Percentiles rank a stretch among this genome's conserved stretches.
Evolutionary conservation across 2,329 filamentous ascomycete genomes (phyloP).

Genomic region (Sclerotinia sclerotiorum): DNA sequence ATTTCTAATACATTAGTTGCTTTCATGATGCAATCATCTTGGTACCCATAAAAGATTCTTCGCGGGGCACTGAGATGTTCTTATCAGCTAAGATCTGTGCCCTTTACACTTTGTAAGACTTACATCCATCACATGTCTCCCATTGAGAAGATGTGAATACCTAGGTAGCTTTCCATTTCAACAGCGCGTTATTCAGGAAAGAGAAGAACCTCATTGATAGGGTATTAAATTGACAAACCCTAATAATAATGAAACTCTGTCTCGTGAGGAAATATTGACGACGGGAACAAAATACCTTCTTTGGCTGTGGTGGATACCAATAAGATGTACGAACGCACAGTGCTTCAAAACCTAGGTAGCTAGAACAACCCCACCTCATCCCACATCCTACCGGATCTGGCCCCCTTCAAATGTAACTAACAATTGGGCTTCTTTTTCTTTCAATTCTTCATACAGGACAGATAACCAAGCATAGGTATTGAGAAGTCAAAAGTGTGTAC

Average conservation of each 20-base stretch:
- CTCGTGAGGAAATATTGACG: neutral
- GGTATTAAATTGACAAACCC: neutral
- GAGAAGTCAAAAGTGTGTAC: neutral
- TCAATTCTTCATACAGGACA: neutral
- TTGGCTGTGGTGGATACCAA: neutral
- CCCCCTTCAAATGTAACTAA: neutral
- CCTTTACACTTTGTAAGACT: too few species aligned
- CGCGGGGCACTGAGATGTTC: neutral
- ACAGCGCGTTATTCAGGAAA: neutral
- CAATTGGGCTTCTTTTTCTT: neutral
- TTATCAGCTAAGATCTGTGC: neutral
- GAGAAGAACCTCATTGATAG: neutral
- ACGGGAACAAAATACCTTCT: constrained; percentile 3
- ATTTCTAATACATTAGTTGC: neutral
- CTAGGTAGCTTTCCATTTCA: too few species aligned
- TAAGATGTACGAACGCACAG: constrained; percentile 4
- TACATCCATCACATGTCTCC: too few species aligned
- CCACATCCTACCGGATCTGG: constrained; percentile 6
- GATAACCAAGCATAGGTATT: neutral
- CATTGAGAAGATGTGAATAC: too few species aligned
- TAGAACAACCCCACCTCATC: constrained; percentile 7
- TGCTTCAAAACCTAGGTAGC: constrained; percentile 15
- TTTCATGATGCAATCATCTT: neutral
- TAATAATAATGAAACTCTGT: neutral
- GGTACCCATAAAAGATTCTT: neutral